A percentile compares a stretch with the other conserved stretches of the same genome.
These are phyloP conservation scores for Tetrahymena borealis DNA, from an alignment of 73 alveolate species.

Conservation along the genomic window DNA sequence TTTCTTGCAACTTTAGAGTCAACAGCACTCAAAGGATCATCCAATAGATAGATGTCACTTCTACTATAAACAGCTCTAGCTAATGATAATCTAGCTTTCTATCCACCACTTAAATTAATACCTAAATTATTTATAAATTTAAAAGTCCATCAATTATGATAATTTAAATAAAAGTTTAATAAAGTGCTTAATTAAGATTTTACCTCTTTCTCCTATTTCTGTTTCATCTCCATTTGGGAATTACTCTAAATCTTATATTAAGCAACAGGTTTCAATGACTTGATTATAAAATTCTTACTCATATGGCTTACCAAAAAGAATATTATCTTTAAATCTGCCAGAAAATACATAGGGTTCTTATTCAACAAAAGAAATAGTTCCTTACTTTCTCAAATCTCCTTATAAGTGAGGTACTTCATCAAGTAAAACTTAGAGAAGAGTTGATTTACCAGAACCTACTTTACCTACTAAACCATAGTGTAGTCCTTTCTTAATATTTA, in stretches of 20 bases:
- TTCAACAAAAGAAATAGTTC: conserved; percentile 33
- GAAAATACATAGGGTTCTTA: conserved; percentile 45
- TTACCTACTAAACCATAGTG: conserved; percentile 31
- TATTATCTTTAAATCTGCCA: conserved; percentile 52
- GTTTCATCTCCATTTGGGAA: conserved; percentile 51
- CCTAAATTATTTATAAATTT: conserved; percentile 35
- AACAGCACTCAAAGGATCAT: conserved; percentile 81
- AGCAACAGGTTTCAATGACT: conserved; percentile 40
- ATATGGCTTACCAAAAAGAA: conserved; percentile 48
- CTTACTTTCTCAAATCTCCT: conserved; percentile 3
- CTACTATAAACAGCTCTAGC: conserved; percentile 92
- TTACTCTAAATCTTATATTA: conserved; percentile 40
- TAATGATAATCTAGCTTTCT: conserved; percentile 88
- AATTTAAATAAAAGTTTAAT: background rate
- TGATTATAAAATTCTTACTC: conserved; percentile 36
- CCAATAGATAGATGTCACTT: conserved; percentile 75
- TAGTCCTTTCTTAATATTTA: conserved; percentile 33
- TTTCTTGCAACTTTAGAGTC: conserved; percentile 66
- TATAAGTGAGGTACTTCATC: conserved; percentile 18
- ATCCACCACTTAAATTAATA: conserved; percentile 77
- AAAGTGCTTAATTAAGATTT: background rate
- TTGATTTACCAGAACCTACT: conserved; percentile 51
- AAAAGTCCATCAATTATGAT: no score
- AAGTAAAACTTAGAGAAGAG: conserved; percentile 20
- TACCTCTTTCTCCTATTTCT: conserved; percentile 72